Evolutionary conservation across 371 early-diverging fungal species (phyloP), one percentile per base, ranked within the genome.

Genomic region (Circinella minor): DNA sequence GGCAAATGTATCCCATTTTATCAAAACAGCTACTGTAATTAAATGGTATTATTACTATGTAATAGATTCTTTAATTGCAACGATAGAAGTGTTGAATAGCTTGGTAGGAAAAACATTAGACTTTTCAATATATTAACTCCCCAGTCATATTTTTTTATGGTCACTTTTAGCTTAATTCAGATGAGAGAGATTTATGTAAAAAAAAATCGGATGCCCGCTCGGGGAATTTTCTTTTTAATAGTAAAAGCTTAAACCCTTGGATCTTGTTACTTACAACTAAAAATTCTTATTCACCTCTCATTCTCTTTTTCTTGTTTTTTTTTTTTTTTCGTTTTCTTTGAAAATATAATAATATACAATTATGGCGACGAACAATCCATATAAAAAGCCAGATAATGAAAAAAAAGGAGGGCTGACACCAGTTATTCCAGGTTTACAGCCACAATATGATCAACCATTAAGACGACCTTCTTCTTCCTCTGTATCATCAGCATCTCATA

Each of bases 361-460:
- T 6, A 18, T 54, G n/a, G 6, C n/a, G 15, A 54, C 54, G 6
- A 8, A n/a, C 6, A 54, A 54, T 54, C 34, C 20, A 57, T 57
- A 11, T 7, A 10, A 7, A 34, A 27, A 27, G 27, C 57, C 20
- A 18, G 57, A 18, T 9, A 34, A 34, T 34, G 57, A 57, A 34
- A 57, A n/a, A 20, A 55, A 15, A n/a, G 51, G 57, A 10, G 36
- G 57, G 18, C 1, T 34, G 14, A 5, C 57, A 18, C 36, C 57
- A 1, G 34, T 57, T 51, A n/a, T n/a, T 51, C 17, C 17, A 51
- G 57, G 18, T 11, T 7, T 57, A n/a, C 57, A 57, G 14, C 57
- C 20, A 57, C 57, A 57, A n/a, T n/a, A 34, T 34, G 34, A 57
- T 57, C 57, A 57, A n/a, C 57, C 57, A 27, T 4, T 57, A 57